Evolutionary conservation across 352 stramenopile species (phyloP), one percentile per base, ranked within the genome.

Genomic region (Nothophytophthora sp.): DNA sequence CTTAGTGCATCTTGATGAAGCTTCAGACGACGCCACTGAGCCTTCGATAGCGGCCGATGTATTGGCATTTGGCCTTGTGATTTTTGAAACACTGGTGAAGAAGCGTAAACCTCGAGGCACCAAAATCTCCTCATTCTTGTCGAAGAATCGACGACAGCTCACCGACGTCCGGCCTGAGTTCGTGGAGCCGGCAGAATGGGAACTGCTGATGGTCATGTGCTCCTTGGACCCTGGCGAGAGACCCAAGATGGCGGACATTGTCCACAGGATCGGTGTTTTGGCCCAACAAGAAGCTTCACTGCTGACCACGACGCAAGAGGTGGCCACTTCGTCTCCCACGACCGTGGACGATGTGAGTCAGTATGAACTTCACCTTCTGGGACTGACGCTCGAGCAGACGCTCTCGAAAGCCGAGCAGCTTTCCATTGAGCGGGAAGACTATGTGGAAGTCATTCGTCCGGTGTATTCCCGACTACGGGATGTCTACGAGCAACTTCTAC

Each of bases 281-380:
- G 41, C 48, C 20, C 36, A 33, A 15, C 20, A 23, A 27, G 35
- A 19, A 16, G 1, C 32, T 11, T 16, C 20, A 29, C 5, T 8
- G 10, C 4, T 23, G 27, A 3, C 13, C 2, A 46, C 35, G 19
- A 13, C 2, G n/a, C n/a, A n/a, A 23, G 8, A 5, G 34, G n/a
- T 9, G 11, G 25, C 23, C 18, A 12, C 23, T 24, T 19, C n/a
- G n/a, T n/a, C n/a, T n/a, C n/a, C 33, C 18, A 15, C 15, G 29
- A 42, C 20, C 27, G 6, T 50, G 18, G 28, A 59, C 15, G n/a
- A 63, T 39, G 27, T 52, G 1, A 51, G 22, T 24, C 6, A 11
- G 12, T 63, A 54, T 25, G 23, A 54, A 29, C 52, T 63, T 1
- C 40, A 52, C 18, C 46, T 30, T 7, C 37, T 62, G 29, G 53